Base-by-base conservation (phyloP, 257 asterid genomes). In the Catharanthus roseus region DNA sequence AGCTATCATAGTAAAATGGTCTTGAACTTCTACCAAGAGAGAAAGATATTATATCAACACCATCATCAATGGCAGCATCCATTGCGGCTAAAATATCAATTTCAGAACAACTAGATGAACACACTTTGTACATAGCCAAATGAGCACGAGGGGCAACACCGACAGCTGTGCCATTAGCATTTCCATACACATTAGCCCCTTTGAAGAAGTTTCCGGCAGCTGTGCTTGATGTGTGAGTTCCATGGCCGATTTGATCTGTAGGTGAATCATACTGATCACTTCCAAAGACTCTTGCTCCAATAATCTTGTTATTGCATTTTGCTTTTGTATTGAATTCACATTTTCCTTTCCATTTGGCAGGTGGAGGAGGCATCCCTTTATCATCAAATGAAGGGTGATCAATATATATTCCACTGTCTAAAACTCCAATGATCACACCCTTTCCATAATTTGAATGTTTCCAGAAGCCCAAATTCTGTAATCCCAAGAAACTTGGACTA, bases 81-180 rank as follows among this genome's bases (percentile, higher is more conserved):
- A 45, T 45, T 10, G 51, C 51, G 13, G 51, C 51, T 19, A 45
- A 45, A 45, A 45, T 45, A 45, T 45, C 51, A 45, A 18, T 12
- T 19, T 45, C 51, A 0, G 47, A 9, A 45, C 92, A 87, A 12
- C 26, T 42, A 10, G 23, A 0, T 0, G 44, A 39, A n/a, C 90
- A 85, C 1, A 76, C 84, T 62, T 77, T 87, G 80, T 85, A 85
- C 1, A 82, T 24, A 0, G 93, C 89, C 49, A 87, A 23, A 73
- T 85, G 90, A 42, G 93, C 90, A 23, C 69, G 82, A 7, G 93
- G 90, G 1, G 89, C 90, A 29, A 82, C 69, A 4, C 93, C 93
- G 38, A 13, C 82, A 2, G 90, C 90, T 0, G 86, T 81, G 4
- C 90, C 89, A 0, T 85, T 77, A 13, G 87, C 90, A 10, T 47